Evolutionary conservation across 1,284 basidiomycete species (phyloP), one percentile per base, ranked within the genome.

Genomic region (Coniferiporia weirii): DNA sequence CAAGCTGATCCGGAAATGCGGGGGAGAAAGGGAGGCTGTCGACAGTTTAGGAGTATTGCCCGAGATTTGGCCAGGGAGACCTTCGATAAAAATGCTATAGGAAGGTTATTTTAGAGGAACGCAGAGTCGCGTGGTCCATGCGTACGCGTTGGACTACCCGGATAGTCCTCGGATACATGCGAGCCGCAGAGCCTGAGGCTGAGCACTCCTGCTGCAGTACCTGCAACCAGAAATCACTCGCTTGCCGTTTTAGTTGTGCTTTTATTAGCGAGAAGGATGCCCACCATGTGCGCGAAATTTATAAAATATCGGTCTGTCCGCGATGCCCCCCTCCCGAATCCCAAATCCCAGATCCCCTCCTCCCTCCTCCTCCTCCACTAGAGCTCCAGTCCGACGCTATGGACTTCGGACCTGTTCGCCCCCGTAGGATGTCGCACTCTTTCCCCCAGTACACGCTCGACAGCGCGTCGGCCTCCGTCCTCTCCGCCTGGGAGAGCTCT

Each of bases 401-500:
- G 54, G 45, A 56, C 22, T 36, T 48, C 17, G 45, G 32, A n/a
- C 5, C 54, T 13, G 44, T n/a, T 17, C 44, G 19, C 3, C 2
- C 44, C 17, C 44, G 19, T 9, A 46, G 17, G 3, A 46, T 46
- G 44, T 56, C 54, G 10, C 27, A 43, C 27, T 40, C n/a, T n/a
- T n/a, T n/a, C n/a, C n/a, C 53, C 1, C 53, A 46, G 12, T 55
- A 46, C 32, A 15, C 32, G 15, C 19, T 48, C 15, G 46, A 56
- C 46, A 34, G 45, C 9, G 32, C 44, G 27, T 46, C 54, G 22
- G 54, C 54, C 7, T 48, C 54, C 27, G 45, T 56, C 3, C 45
- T 56, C n/a, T 8, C 32, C 13, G 54, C 54, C 47, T 56, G 54
- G 54, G 45, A 56, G 46, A 56, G 46, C 46, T 48, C 54, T 35